These are phyloP conservation scores for Anthracocystis setariae DNA, from an alignment of 1,284 basidiomycete genomes.

Conservation along the genomic window DNA sequence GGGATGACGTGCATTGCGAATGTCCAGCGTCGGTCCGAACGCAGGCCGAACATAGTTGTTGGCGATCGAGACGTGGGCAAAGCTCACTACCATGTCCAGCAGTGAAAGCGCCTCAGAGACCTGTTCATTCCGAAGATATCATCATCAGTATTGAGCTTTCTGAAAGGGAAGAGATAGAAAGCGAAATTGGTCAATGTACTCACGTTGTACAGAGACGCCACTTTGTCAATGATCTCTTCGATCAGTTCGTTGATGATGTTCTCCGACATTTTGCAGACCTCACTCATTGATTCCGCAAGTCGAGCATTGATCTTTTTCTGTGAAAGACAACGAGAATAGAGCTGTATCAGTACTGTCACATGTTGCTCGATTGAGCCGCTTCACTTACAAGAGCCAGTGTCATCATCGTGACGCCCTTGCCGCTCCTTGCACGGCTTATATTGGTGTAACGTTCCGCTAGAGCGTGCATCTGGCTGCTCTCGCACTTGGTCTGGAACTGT, in stretches of 20 bases:
- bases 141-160: neutral
- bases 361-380: neutral
- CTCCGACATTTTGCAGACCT: conserved; percentile 82
- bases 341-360: too few species aligned
- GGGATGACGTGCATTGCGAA: conserved; percentile 67
- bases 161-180: neutral
- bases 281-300: conserved; percentile 83
- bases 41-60: conserved; percentile 49
- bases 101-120: conserved; percentile 57
- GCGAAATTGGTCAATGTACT: neutral
- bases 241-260: conserved; percentile 44
- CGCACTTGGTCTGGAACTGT: conserved; percentile 28
- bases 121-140: conserved; percentile 8
- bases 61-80: conserved; percentile 33
- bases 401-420: conserved; percentile 78
- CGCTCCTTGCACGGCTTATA: conserved; percentile 72
- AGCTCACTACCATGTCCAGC: conserved; percentile 53
- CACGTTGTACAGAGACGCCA: conserved; percentile 54
- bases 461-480: conserved; percentile 6
- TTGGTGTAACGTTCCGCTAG: conserved; percentile 73
- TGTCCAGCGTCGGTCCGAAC: conserved; percentile 57
- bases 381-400: conserved; percentile 73
- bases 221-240: conserved; percentile 29
- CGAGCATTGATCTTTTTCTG: conserved; percentile 81
- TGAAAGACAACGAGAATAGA: too few species aligned